These are phyloP conservation scores for Gelatoporia subvermispora DNA, from an alignment of 768 basidiomycete species.

Conservation along the genomic window DNA sequence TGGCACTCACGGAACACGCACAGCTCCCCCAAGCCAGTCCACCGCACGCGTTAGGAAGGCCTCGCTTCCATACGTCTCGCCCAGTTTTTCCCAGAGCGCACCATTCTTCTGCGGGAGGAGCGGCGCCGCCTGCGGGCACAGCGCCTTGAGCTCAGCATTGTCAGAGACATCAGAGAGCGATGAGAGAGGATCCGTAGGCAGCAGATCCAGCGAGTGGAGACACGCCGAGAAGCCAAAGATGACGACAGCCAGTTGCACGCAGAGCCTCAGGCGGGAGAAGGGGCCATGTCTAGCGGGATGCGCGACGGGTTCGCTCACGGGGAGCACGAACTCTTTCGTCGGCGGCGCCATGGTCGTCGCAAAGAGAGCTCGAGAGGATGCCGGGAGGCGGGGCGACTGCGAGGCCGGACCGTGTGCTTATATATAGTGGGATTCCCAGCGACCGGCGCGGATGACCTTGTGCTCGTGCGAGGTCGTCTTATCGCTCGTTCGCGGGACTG, in stretches of 20 bases:
- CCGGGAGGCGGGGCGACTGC: too few species aligned
- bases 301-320: background rate
- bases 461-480: too few species aligned
- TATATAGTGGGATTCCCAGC: too few species aligned
- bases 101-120: constrained; percentile 30
- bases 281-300: too few species aligned
- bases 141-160: constrained; percentile 1
- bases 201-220: constrained; percentile 1
- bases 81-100: constrained; percentile 29
- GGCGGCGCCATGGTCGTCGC: constrained; percentile 12
- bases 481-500: too few species aligned
- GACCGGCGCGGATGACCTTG: too few species aligned
- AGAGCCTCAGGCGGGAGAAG: too few species aligned
- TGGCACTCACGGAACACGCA: constrained; percentile 32
- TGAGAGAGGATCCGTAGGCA: background rate
- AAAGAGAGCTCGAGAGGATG: background rate
- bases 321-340: constrained; percentile 1
- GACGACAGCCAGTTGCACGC: background rate
- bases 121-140: constrained; percentile 33
- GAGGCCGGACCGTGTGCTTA: too few species aligned
- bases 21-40: constrained; percentile 19
- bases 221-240: constrained; percentile 2
- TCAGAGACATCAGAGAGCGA: background rate
- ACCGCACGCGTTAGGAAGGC: constrained; percentile 27
- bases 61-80: constrained; percentile 27